Evolutionary conservation across 345 rosid genomes (phyloP), one percentile per base, ranked within the genome.

Genomic region (Populus alba): DNA sequence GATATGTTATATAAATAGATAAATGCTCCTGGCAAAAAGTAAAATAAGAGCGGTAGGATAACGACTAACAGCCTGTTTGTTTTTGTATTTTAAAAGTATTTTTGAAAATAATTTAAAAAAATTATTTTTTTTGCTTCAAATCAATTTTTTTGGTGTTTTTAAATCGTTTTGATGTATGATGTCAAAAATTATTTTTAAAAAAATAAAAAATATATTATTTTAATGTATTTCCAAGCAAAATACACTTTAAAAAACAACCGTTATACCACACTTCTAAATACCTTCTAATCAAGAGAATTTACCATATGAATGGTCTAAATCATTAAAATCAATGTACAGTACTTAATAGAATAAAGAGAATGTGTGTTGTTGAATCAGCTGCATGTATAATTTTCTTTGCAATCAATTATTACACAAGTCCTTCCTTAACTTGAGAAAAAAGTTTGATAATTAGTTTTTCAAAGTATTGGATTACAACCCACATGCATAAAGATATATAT

Each of bases 201-300:
- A 29, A 29, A 29, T 2, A 2, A 31, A 31, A 31, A 31, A 31
- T 3, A 3, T 33, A 33, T 33, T 33, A 33, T 33, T 33, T 33
- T 33, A 0, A 33, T 33, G 0, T 33, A 4, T 0, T 33, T 31
- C 0, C 0, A 31, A 31, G 0, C 2, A 31, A 31, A 31, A 31
- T 0, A 31, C 0, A 31, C 0, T 31, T 4, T 33, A 4, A 33
- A 33, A 33, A 33, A 0, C 5, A 33, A 33, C 35, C 0, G 4
- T 4, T 33, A 33, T 0, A 27, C 1, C 5, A 3, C 0, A 33
- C 0, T 33, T 4, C 4, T 3, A 4, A 4, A 0, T 0, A 31
- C 33, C 33, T 0, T 31, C 3, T 33, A 0, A 3, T 3, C 4
- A 33, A 41, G 0, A 9, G 45, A 41, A 9, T 41, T 25, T 66